Base-by-base conservation (phyloP, 1,284 basidiomycete species). In the Wolfiporia cocos region DNA sequence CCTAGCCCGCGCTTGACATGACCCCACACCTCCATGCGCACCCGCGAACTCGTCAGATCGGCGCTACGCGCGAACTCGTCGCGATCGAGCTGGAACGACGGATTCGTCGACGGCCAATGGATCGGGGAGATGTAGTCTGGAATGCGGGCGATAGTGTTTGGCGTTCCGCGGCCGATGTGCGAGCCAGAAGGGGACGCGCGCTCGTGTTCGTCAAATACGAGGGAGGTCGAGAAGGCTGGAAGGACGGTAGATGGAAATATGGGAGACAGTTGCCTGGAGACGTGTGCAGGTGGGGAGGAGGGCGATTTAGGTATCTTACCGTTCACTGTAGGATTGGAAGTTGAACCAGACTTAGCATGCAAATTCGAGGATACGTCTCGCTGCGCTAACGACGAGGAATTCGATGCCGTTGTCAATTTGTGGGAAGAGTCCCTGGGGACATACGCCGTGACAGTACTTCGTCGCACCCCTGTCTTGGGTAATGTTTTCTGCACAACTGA, bases 91-190 rank as follows among this genome's bases (percentile, higher is more conserved):
- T 65, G 44, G 51, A 89, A 91, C n/a, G 64, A 60, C 0, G 89
- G 88, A 56, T 88, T 88, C 4, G 81, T 89, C 1, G 86, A 87
- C 5, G 85, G 79, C 31, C 68, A 67, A 52, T 87, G 84, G 37
- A 84, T 69, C 0, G 73, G 66, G 2, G 88, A 90, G 19, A 87
- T 69, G 57, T 81, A 90, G 55, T 82, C 72, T 1, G 82, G 81
- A 1, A 65, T 55, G 21, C 53, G 41, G 15, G n/a, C n/a, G n/a
- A n/a, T n/a, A n/a, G n/a, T n/a, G n/a, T n/a, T n/a, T n/a, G n/a
- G n/a, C n/a, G n/a, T n/a, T n/a, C n/a, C n/a, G n/a, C n/a, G n/a
- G n/a, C n/a, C n/a, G n/a, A n/a, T n/a, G n/a, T n/a, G n/a, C n/a
- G n/a, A n/a, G n/a, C n/a, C n/a, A n/a, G n/a, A n/a, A n/a, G n/a